A percentile compares a stretch with the other conserved stretches of the same genome.
Conservation (phyloP, 192 early-diverging fungal species). For the Rhizoclosmatium sp. region DNA sequence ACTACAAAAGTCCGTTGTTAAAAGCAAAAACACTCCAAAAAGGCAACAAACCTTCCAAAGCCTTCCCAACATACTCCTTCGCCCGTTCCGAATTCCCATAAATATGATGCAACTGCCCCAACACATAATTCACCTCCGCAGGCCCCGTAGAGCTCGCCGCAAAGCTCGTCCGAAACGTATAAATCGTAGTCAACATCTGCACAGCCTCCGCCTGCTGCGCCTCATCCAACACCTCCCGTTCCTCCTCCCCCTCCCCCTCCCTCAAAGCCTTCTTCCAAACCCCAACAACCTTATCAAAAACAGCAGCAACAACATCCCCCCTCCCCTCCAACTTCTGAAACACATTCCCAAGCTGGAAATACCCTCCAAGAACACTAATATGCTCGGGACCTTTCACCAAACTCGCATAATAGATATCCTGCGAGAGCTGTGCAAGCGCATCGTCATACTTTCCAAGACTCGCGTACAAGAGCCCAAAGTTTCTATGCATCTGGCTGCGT, state of each 20-base stretch:
- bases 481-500: constrained; percentile 57
- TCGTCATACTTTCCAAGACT: constrained; percentile 45
- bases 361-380: constrained; percentile 59
- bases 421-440: constrained; percentile 53
- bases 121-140: constrained; percentile 40
- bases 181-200: constrained; percentile 56
- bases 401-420: constrained; percentile 59
- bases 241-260: not conserved
- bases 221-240: constrained; percentile 32
- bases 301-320: constrained; percentile 42
- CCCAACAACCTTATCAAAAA: constrained; percentile 55
- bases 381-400: constrained; percentile 54
- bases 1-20: constrained; percentile 24
- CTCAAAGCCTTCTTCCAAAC: constrained; percentile 51
- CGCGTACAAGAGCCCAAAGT: constrained; percentile 63
- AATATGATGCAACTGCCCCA: constrained; percentile 42
- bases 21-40: too few relatives aligned
- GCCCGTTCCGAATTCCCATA: constrained; percentile 43
- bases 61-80: constrained; percentile 46
- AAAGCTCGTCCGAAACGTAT: constrained; percentile 35
- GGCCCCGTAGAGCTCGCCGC: constrained; percentile 13
- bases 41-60: constrained; percentile 57
- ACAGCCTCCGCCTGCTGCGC: constrained; percentile 61
- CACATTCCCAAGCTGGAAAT: constrained; percentile 61
- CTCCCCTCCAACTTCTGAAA: constrained; percentile 46